Conservation (phyloP, 2,329 filamentous ascomycete genomes). For the Zymoseptoria crescenta region DNA sequence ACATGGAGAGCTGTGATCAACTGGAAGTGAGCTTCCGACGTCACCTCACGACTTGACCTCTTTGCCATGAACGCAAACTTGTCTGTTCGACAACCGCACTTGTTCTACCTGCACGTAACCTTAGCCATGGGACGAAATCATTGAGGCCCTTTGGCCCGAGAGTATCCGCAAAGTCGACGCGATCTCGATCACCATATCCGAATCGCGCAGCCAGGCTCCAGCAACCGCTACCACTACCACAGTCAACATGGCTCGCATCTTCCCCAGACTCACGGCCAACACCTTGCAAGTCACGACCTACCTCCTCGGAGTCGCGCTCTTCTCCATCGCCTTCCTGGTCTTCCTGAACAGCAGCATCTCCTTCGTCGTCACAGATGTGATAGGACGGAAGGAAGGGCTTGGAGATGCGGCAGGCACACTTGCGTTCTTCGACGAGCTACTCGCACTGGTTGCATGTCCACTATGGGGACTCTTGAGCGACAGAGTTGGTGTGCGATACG, state of each 20-base stretch:
- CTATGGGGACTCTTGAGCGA: slow-evolving; percentile 73
- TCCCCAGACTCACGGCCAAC: slow-evolving; percentile 45
- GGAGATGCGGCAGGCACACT: slow-evolving; percentile 77
- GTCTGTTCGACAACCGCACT: no score
- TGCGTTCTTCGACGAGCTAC: slow-evolving; percentile 75
- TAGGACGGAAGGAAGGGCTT: slow-evolving; percentile 64
- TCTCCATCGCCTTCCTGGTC: slow-evolving; percentile 82
- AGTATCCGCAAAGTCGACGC: slow-evolving; percentile 1
- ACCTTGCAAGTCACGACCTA: slow-evolving; percentile 58
- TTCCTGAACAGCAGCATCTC: slow-evolving; percentile 80
- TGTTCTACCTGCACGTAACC: no score
- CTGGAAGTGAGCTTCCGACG: no score
- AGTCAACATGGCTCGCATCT: slow-evolving; percentile 21
- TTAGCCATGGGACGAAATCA: no score
- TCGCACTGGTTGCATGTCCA: slow-evolving; percentile 73
- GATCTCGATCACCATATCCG: background rate
- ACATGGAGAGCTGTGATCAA: no score
- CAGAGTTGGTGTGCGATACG: slow-evolving; percentile 60
- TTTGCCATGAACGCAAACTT: background rate
- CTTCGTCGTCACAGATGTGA: slow-evolving; percentile 76
- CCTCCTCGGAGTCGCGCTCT: slow-evolving; percentile 72
- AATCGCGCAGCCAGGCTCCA: background rate
- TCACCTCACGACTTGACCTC: no score
- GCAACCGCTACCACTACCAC: background rate
- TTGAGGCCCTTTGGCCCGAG: slow-evolving; percentile 3